Evolutionary conservation across 192 early-diverging fungal genomes (phyloP).

Genomic region (Backusella psychrophila): DNA sequence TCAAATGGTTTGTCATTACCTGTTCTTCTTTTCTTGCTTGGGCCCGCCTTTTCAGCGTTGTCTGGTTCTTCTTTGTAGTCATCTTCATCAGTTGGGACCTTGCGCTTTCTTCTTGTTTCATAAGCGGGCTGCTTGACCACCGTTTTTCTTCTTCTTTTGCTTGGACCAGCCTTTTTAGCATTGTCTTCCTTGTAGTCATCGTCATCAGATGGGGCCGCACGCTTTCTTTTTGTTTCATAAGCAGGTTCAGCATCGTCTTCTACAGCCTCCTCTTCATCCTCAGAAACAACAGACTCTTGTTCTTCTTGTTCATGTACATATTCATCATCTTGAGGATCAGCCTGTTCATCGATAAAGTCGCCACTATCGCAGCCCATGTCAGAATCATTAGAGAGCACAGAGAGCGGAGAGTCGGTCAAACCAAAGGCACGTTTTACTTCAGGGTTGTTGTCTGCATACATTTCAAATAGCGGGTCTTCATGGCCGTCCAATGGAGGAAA

Average conservation of each 20-base stretch:
- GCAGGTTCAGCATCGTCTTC: too few relatives aligned
- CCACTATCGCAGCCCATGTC: neutral
- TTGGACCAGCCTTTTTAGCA: neutral
- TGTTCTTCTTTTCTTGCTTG: too few relatives aligned
- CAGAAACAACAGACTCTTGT: neutral
- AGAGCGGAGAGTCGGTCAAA: neutral
- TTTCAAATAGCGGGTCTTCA: too few relatives aligned
- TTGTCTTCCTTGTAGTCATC: neutral
- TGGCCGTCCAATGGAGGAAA: too few relatives aligned
- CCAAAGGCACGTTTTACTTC: neutral
- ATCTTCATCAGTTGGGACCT: too few relatives aligned
- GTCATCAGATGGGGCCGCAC: too few relatives aligned
- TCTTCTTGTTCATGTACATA: neutral
- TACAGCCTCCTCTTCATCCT: neutral
- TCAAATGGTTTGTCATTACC: neutral
- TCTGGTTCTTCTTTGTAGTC: too few relatives aligned
- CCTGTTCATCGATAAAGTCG: too few relatives aligned
- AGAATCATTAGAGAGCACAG: neutral
- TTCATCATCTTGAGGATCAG: neutral
- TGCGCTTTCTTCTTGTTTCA: too few relatives aligned
- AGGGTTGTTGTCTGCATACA: too few relatives aligned
- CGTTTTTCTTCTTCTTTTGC: neutral
- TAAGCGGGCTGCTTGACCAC: too few relatives aligned
- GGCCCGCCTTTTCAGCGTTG: neutral
- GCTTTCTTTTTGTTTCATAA: too few relatives aligned